These are phyloP conservation scores for Brassica napus DNA, from an alignment of 345 rosid species.

Conservation along the genomic window DNA sequence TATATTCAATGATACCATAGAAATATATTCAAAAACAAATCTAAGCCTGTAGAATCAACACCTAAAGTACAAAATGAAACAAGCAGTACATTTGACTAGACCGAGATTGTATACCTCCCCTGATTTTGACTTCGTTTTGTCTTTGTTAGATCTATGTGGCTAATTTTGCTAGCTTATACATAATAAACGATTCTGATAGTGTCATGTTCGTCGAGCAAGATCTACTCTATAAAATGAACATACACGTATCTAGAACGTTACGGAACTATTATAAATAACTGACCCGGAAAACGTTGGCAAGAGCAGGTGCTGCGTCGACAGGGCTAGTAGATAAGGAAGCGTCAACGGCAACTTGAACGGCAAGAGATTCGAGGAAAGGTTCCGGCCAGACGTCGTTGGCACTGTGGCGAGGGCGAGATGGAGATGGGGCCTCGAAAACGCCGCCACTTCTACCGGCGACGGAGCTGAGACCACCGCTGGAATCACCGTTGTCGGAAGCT, in stretches of 20 bases:
- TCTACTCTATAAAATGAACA: background rate
- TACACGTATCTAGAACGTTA: background rate
- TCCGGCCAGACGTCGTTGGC: constrained; percentile 86
- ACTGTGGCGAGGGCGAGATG: constrained; percentile 53
- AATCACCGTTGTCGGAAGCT: constrained; percentile 37
- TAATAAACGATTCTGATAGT: background rate
- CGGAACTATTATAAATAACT: background rate
- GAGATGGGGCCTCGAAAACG: constrained; percentile 62
- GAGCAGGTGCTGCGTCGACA: constrained; percentile 71
- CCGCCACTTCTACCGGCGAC: constrained; percentile 26
- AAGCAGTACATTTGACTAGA: constrained; percentile 44
- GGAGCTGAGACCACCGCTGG: constrained; percentile 41
- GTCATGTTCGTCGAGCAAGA: constrained; percentile 13
- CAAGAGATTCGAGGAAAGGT: constrained; percentile 85
- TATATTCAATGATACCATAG: background rate
- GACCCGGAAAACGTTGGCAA: constrained; percentile 80
- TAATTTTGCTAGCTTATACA: background rate
- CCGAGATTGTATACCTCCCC: constrained; percentile 48
- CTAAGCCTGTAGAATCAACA: constrained; percentile 21
- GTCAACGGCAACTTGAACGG: constrained; percentile 66
- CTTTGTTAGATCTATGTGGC: constrained; percentile 21
- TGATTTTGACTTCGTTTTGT: constrained; percentile 36
- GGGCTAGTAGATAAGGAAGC: constrained; percentile 59
- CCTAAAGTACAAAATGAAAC: constrained; percentile 30
- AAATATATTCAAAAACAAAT: constrained; percentile 18